Conservation (phyloP, 768 basidiomycete genomes). For the Agrocybe chaxingu region DNA sequence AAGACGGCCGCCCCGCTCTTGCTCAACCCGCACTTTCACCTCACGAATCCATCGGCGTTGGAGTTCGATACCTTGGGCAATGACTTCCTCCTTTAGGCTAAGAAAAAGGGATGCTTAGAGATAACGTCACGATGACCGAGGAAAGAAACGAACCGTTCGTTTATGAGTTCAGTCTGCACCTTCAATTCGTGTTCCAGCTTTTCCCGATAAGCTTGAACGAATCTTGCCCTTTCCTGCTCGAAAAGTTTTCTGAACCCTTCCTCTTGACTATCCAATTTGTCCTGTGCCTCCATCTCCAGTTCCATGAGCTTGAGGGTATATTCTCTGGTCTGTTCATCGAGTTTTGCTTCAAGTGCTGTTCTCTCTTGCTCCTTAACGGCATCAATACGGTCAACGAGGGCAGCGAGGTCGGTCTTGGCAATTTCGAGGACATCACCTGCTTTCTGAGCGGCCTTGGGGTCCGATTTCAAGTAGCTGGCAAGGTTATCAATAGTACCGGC, state of each 20-base stretch:
- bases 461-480: constrained; percentile 75
- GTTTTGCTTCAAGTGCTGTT: constrained; percentile 49
- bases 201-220: constrained; percentile 78
- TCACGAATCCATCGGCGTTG: constrained; percentile 96
- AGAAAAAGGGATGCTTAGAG: constrained; percentile 1
- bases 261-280: constrained; percentile 82
- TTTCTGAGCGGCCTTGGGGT: constrained; percentile 63
- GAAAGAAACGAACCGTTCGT: constrained; percentile 68
- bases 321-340: constrained; percentile 84
- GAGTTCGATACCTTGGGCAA: constrained; percentile 95
- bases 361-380: constrained; percentile 80
- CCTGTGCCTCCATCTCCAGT: constrained; percentile 81
- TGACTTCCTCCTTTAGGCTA: constrained; percentile 90
- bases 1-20: constrained; percentile 93
- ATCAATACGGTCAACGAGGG: constrained; percentile 74
- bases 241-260: constrained; percentile 81
- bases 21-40: constrained; percentile 92
- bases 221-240: constrained; percentile 69
- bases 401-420: constrained; percentile 78
- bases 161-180: constrained; percentile 89
- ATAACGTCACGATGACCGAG: background rate
- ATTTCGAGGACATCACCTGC: constrained; percentile 74
- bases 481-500: constrained; percentile 92
- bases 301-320: constrained; percentile 80
- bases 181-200: constrained; percentile 83